A percentile compares a stretch with the other conserved stretches of the same genome.
phyloP scores from a whole-genome alignment of 805 yeast genomes.

The Brettanomyces anomalus region DNA sequence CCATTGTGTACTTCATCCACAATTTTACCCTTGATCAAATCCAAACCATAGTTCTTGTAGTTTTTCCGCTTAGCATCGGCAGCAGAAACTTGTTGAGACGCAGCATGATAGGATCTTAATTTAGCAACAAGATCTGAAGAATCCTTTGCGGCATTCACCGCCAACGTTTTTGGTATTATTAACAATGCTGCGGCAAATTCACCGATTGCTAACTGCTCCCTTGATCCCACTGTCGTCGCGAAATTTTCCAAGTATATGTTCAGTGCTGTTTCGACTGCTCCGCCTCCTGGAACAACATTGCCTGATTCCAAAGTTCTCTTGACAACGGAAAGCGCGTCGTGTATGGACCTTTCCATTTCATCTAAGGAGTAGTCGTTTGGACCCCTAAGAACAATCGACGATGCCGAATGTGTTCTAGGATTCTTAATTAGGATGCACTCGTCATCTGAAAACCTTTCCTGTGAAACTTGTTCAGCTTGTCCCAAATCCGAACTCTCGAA shows the following conservation, averaged over 20 bases:
- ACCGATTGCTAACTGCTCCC: constrained; percentile 96
- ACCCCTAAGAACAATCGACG: constrained; percentile 90
- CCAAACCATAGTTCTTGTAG: constrained; percentile 89
- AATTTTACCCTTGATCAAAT: constrained; percentile 82
- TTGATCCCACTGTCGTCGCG: constrained; percentile 94
- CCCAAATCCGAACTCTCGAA: constrained; percentile 83
- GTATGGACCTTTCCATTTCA: constrained; percentile 97
- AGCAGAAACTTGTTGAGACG: constrained; percentile 77
- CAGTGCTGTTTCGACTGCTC: constrained; percentile 96
- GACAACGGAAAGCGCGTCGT: constrained; percentile 89
- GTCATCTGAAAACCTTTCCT: constrained; percentile 88
- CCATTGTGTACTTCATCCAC: constrained; percentile 80
- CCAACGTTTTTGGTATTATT: constrained; percentile 91
- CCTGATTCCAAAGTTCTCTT: constrained; percentile 95
- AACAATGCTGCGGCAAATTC: constrained; percentile 90
- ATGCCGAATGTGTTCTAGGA: constrained; percentile 81
- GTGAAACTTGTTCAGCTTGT: constrained; percentile 81
- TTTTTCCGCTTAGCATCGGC: constrained; percentile 78
- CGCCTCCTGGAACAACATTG: constrained; percentile 96
- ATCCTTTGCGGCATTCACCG: constrained; percentile 97
- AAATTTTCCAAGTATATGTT: constrained; percentile 92
- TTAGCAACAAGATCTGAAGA: constrained; percentile 91
- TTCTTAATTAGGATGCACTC: constrained; percentile 92
- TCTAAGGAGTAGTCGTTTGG: constrained; percentile 92
- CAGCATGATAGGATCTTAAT: constrained; percentile 92